These are phyloP conservation scores for Acanthamoeba triangularis DNA, from an alignment of 208 protist species.

Conservation along the genomic window DNA sequence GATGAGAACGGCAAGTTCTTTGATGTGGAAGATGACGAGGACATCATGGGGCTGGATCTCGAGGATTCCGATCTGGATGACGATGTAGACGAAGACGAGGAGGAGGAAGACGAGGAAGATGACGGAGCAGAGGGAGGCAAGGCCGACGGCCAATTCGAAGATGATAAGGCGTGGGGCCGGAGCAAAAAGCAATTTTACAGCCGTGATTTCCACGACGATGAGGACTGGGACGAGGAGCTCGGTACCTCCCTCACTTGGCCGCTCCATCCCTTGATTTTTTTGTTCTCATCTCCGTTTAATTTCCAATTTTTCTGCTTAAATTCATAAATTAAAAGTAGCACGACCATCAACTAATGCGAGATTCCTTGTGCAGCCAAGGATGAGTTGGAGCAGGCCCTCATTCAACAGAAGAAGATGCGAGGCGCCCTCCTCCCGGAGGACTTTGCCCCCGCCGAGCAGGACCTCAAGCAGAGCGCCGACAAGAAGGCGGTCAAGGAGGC, in stretches of 20 bases:
- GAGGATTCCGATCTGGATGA: constrained; percentile 27
- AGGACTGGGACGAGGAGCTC: constrained; percentile 55
- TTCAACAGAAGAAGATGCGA: constrained; percentile 27
- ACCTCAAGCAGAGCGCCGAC: constrained; percentile 28
- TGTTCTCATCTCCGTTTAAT: not conserved
- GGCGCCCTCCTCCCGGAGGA: not conserved
- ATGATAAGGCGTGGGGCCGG: constrained; percentile 1
- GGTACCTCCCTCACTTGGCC: not conserved
- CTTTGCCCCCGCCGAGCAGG: constrained; percentile 13
- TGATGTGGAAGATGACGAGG: constrained; percentile 20
- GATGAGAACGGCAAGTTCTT: not conserved
- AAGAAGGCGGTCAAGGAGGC: not conserved
- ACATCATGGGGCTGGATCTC: constrained; percentile 33
- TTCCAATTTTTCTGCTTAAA: not conserved
- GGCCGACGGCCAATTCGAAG: not conserved
- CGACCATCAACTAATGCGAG: not conserved
- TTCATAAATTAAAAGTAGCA: no score
- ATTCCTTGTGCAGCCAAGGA: constrained; percentile 39
- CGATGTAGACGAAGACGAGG: constrained; percentile 29
- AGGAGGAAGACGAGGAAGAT: not conserved
- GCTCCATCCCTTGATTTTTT: not conserved
- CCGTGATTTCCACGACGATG: constrained; percentile 54
- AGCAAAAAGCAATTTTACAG: constrained; percentile 43
- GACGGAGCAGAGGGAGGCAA: not conserved
- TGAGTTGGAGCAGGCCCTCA: constrained; percentile 68